Evolutionary conservation across 2,329 filamentous ascomycete species (phyloP).

Genomic region (Fusarium mangiferae): DNA sequence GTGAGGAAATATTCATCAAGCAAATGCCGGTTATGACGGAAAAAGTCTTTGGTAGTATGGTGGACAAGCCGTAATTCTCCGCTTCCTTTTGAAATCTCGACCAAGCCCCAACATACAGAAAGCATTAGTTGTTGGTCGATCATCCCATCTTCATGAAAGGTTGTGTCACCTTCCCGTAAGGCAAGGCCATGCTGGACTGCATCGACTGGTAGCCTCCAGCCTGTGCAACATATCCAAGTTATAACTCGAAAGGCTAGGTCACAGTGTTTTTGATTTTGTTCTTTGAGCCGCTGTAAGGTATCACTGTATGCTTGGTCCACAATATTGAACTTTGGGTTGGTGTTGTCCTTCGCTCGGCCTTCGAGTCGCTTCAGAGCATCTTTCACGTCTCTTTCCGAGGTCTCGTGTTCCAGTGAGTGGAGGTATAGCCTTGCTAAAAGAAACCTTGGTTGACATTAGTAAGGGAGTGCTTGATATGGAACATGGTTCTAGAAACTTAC

Average conservation of each 20-base stretch:
- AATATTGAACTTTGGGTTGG: neutral
- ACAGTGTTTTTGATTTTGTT: neutral
- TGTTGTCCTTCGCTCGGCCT: neutral
- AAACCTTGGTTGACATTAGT: neutral
- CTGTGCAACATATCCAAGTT: neutral
- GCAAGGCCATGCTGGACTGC: neutral
- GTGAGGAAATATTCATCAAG: too few relatives aligned
- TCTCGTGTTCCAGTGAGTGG: neutral
- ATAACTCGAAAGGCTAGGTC: neutral
- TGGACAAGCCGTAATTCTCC: neutral
- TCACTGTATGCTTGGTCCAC: neutral
- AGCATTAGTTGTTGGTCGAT: neutral
- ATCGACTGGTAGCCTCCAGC: accelerated
- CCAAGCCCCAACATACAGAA: neutral
- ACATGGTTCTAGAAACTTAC: too few relatives aligned
- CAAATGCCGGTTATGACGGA: neutral
- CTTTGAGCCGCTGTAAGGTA: accelerated
- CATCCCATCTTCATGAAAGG: neutral
- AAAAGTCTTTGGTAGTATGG: neutral
- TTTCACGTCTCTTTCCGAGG: accelerated
- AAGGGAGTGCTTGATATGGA: too few relatives aligned
- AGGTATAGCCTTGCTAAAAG: neutral
- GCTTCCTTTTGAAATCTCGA: neutral
- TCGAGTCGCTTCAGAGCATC: accelerated
- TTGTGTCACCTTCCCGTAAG: neutral